Evolutionary conservation across 2,329 filamentous ascomycete genomes (phyloP).

Genomic region (Neopestalotiopsis rosae): DNA sequence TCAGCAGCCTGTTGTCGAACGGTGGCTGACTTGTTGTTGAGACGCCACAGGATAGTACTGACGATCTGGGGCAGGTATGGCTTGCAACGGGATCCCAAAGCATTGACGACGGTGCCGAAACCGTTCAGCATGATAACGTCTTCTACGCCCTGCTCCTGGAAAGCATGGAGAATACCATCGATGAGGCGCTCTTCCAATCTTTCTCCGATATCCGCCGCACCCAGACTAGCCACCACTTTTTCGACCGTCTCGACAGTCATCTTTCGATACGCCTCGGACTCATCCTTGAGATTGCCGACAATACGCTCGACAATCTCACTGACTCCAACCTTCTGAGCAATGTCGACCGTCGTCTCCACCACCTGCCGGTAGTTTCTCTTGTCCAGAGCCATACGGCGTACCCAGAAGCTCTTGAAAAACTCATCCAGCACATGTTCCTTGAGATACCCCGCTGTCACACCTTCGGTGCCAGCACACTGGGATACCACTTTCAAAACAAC

Average conservation of each 20-base stretch:
- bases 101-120: constrained; percentile 97
- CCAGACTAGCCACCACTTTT: constrained; percentile 91
- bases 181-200: constrained; percentile 91
- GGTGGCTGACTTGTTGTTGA: constrained; percentile 98
- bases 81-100: constrained; percentile 91
- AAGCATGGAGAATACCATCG: constrained; percentile 92
- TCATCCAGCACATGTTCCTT: constrained; percentile 95
- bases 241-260: constrained; percentile 99
- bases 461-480: constrained; percentile 91
- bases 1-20: constrained; percentile 97
- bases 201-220: constrained; percentile 92
- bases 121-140: constrained; percentile 96
- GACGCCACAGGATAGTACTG: constrained; percentile 91
- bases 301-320: constrained; percentile 93
- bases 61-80: constrained; percentile 97
- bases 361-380: constrained; percentile 98
- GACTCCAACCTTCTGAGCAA: constrained; percentile 97
- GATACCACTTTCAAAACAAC: constrained; percentile 97
- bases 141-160: constrained; percentile 97
- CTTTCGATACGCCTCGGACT: constrained; percentile 96
- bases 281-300: constrained; percentile 95
- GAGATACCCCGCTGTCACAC: constrained; percentile 91
- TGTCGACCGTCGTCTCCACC: constrained; percentile 95
- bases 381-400: constrained; percentile 93
- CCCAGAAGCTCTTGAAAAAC: constrained; percentile 99